These are phyloP conservation scores for Xylaria multiplex DNA, from an alignment of 2,329 filamentous ascomycete species.

Conservation along the genomic window DNA sequence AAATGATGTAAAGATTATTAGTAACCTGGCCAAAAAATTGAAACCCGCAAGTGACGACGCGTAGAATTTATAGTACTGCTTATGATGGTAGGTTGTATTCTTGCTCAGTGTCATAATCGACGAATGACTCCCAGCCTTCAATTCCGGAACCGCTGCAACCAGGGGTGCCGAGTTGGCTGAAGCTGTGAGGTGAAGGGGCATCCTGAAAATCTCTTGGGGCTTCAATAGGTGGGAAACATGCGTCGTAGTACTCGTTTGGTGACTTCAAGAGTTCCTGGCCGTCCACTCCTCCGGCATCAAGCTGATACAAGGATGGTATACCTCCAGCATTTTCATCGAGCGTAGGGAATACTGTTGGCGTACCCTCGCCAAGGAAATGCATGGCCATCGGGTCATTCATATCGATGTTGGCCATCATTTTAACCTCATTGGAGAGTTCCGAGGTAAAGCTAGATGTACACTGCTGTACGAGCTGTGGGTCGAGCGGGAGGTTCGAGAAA, in stretches of 20 bases:
- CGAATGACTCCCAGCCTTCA: conserved; percentile 46
- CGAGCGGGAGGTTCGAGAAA: conserved; percentile 42
- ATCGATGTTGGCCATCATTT: conserved; percentile 53
- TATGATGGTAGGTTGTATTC: conserved; percentile 23
- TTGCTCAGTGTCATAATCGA: conserved; percentile 48
- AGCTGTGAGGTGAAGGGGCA: conserved; percentile 26
- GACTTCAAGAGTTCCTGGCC: conserved; percentile 4
- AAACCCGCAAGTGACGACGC: neutral
- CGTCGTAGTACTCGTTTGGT: conserved; percentile 23
- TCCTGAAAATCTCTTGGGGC: conserved; percentile 29
- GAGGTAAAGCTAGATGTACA: conserved; percentile 54
- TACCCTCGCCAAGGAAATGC: conserved; percentile 43
- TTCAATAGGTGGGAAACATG: conserved; percentile 37
- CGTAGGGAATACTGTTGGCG: conserved; percentile 38
- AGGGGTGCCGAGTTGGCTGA: conserved; percentile 41
- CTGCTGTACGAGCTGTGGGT: conserved; percentile 43
- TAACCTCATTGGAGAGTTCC: conserved; percentile 55
- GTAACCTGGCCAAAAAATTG: neutral
- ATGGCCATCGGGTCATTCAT: conserved; percentile 48
- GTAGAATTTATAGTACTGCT: neutral
- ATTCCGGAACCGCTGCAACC: conserved; percentile 33
- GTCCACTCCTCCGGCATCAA: conserved; percentile 1
- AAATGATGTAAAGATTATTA: neutral
- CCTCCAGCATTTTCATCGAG: conserved; percentile 37
- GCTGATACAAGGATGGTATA: conserved; percentile 8